Evolutionary conservation across 2,329 filamentous ascomycete genomes (phyloP).

Genomic region (Aureobasidium lini): DNA sequence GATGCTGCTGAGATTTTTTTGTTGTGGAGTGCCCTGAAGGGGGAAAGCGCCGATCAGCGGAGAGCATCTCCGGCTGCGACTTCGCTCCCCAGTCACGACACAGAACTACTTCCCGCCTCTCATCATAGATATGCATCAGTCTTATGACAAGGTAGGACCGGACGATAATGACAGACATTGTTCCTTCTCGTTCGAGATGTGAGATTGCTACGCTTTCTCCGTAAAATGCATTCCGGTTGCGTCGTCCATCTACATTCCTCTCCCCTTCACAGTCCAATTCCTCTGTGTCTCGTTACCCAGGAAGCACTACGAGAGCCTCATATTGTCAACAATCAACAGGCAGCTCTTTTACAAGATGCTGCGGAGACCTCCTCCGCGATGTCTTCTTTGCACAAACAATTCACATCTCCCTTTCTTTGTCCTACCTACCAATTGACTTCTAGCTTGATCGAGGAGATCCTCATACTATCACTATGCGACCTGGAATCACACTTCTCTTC

Average conservation of each 20-base stretch:
- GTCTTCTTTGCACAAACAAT: background rate
- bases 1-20: background rate
- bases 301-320: background rate
- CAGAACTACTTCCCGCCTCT: background rate
- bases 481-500: background rate
- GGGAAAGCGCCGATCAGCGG: background rate
- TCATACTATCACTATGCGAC: background rate
- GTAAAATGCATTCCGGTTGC: background rate
- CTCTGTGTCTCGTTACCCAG: background rate
- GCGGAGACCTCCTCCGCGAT: background rate
- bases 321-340: background rate
- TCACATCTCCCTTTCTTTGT: background rate
- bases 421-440: no score
- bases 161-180: background rate
- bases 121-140: background rate
- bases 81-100: background rate
- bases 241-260: background rate
- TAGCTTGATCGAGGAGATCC: no score
- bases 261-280: background rate
- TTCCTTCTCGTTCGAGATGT: no score
- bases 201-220: background rate
- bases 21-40: background rate
- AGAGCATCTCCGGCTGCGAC: background rate
- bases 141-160: background rate
- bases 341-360: background rate